Evolutionary conservation across 2,329 filamentous ascomycete species (phyloP).

Genomic region (Bimuria novae-zelandiae): DNA sequence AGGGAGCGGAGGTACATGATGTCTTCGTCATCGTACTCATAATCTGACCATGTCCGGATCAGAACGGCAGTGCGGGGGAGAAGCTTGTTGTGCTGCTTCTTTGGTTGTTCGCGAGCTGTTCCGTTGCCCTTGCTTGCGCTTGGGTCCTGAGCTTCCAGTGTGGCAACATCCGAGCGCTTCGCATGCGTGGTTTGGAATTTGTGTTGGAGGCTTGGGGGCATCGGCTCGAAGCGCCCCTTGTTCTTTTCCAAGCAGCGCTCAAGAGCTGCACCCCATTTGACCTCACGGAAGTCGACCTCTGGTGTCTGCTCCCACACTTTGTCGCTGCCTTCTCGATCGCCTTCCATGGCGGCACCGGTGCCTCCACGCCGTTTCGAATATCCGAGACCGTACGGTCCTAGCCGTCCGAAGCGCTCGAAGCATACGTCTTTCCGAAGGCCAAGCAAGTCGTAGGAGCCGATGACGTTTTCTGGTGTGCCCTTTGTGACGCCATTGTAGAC

Average conservation of each 20-base stretch:
- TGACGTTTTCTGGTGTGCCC: slow-evolving; percentile 81
- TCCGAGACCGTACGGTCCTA: slow-evolving; percentile 87
- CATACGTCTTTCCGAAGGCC: slow-evolving; percentile 83
- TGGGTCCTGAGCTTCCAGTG: neutral
- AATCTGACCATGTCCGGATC: slow-evolving; percentile 81
- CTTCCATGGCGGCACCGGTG: slow-evolving; percentile 81
- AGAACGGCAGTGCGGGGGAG: slow-evolving; percentile 74
- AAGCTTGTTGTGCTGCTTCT: slow-evolving; percentile 40
- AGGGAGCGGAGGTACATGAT: slow-evolving; percentile 81
- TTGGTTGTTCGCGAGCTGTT: slow-evolving; percentile 25
- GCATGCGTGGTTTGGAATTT: slow-evolving; percentile 48
- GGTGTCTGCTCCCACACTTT: slow-evolving; percentile 73
- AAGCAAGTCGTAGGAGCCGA: slow-evolving; percentile 85
- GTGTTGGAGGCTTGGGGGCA: slow-evolving; percentile 39
- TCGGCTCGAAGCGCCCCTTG: slow-evolving; percentile 65
- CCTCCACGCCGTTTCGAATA: slow-evolving; percentile 81
- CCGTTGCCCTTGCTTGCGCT: slow-evolving; percentile 14
- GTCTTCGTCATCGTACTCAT: slow-evolving; percentile 77
- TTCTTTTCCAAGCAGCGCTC: slow-evolving; percentile 75
- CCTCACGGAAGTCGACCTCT: slow-evolving; percentile 75
- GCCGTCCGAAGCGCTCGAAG: slow-evolving; percentile 87
- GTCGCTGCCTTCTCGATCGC: slow-evolving; percentile 80
- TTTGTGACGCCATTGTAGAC: slow-evolving; percentile 78
- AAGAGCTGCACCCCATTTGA: slow-evolving; percentile 82
- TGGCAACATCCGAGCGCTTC: slow-evolving; percentile 27